Percentiles rank a stretch among this genome's conserved stretches.
phyloP scores from a whole-genome alignment of 2,329 filamentous ascomycete genomes.

The Moelleriella libera region DNA sequence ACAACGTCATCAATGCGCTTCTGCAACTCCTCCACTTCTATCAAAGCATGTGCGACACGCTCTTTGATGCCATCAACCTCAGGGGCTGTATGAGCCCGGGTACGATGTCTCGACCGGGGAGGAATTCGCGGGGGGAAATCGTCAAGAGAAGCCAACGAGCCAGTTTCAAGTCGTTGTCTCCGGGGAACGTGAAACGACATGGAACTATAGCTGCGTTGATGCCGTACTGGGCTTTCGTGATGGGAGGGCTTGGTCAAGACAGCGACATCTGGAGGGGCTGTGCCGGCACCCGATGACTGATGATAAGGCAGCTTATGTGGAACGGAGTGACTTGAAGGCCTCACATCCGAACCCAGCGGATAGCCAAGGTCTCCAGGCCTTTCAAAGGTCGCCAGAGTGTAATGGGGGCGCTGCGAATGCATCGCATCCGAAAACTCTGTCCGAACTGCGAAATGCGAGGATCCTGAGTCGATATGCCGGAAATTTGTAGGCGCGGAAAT shows the following conservation, averaged over 20 bases:
- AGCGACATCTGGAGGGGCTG: too few species aligned
- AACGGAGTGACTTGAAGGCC: too few species aligned
- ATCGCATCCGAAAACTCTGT: conserved; percentile 9
- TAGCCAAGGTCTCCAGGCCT: too few species aligned
- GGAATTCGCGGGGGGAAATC: conserved; percentile 23
- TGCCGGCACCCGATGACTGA: too few species aligned
- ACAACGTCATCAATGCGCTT: conserved; percentile 45
- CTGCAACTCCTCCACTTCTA: conserved; percentile 44
- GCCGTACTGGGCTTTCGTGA: conserved; percentile 10
- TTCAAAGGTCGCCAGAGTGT: neutral
- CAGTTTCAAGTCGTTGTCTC: conserved; percentile 18
- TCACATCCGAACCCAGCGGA: too few species aligned
- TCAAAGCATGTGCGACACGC: conserved; percentile 40
- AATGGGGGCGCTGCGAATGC: neutral
- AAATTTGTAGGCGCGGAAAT: conserved; percentile 49
- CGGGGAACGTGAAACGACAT: conserved; percentile 43
- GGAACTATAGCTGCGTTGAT: conserved; percentile 33
- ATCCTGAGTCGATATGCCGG: conserved; percentile 38
- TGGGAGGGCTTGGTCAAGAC: too few species aligned
- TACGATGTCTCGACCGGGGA: conserved; percentile 22
- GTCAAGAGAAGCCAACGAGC: conserved; percentile 10
- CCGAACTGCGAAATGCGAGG: conserved; percentile 22
- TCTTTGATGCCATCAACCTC: conserved; percentile 37
- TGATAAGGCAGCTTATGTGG: too few species aligned
- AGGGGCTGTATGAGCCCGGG: conserved; percentile 29